Conservation (phyloP, 345 rosid species). For the Heritiera fomes region DNA sequence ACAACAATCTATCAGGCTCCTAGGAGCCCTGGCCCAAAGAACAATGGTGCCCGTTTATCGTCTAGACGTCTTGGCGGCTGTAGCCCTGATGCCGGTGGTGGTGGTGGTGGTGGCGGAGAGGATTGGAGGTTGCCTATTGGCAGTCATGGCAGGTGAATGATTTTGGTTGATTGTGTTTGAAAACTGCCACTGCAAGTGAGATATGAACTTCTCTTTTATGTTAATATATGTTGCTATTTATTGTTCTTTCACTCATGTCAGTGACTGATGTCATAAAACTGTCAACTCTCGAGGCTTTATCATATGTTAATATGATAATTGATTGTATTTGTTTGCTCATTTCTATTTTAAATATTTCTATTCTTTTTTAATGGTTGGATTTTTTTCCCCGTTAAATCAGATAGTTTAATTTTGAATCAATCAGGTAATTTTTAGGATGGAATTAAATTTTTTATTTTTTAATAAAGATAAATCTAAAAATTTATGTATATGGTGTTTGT, state of each 20-base stretch:
- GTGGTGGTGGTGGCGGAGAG: conserved; percentile 29
- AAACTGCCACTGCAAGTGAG: not conserved
- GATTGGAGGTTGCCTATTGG: conserved; percentile 50
- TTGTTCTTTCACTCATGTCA: not conserved
- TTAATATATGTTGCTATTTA: conserved; percentile 17
- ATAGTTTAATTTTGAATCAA: too few species aligned
- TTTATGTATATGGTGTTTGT: too few species aligned
- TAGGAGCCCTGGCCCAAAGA: conserved; percentile 64
- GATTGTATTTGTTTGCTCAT: not conserved
- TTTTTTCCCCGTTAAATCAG: too few species aligned
- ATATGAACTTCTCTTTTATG: not conserved
- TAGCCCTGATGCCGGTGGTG: conserved; percentile 44
- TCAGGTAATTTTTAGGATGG: too few species aligned
- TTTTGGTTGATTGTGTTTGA: conserved; percentile 27
- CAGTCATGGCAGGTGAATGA: conserved; percentile 57
- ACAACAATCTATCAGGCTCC: conserved; percentile 40
- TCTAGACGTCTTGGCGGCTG: conserved; percentile 31
- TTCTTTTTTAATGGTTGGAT: not conserved
- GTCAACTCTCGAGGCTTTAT: not conserved
- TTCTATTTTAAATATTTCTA: not conserved
- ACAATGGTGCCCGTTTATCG: conserved; percentile 28
- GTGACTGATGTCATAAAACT: conserved; percentile 16
- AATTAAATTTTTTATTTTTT: too few species aligned
- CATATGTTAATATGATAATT: not conserved
- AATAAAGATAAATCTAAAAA: too few species aligned